Base-by-base conservation (phyloP, 2,329 filamentous ascomycete species). In the Colletotrichum limetticola region DNA sequence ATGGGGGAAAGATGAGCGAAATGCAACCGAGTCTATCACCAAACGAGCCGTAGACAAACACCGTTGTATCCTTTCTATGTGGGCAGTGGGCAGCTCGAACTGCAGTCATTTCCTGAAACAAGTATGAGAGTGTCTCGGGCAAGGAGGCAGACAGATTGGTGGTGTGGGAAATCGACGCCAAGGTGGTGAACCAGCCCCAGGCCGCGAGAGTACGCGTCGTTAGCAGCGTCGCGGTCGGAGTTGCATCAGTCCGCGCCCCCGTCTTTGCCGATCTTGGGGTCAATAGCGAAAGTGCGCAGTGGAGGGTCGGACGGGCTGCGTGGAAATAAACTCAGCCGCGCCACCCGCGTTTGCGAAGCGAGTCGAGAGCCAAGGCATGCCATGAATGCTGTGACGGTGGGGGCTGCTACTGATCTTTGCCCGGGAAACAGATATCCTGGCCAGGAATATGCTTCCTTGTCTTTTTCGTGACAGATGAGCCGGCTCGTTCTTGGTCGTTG, bases 281-380 rank as follows among this genome's bases (percentile, higher is more conserved):
- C 56, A 22, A 57, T 46, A 60, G n/a, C 35, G 66, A 22, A 55
- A 7, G 30, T 52, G 19, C 9, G 28, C n/a, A 16, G 24, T 67
- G 71, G 71, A 74, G 68, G 71, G 68, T 74, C 68, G 71, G 63
- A 72, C 63, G 11, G 58, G 57, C 30, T 62, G 57, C 32, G 28
- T 49, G 53, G 26, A 24, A 74, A 72, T 55, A 19, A 62, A 58
- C 62, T 53, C 49, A 67, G 52, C 62, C 68, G 68, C 71, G 71
- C 52, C 68, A 74, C 63, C 71, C 71, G 71, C 71, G 30, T 37
- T 57, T 14, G 22, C 26, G 56, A 73, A 35, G 66, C 37, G 37
- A 42, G 35, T 6, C 22, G 30, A 14, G 37, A 53, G 69, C 69
- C 52, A 35, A 63, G 58, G 24, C 19, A 53, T 22, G 19, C 8